phyloP scores from a whole-genome alignment of 31 red algal genomes.

The Bonnemaisonia californica region DNA sequence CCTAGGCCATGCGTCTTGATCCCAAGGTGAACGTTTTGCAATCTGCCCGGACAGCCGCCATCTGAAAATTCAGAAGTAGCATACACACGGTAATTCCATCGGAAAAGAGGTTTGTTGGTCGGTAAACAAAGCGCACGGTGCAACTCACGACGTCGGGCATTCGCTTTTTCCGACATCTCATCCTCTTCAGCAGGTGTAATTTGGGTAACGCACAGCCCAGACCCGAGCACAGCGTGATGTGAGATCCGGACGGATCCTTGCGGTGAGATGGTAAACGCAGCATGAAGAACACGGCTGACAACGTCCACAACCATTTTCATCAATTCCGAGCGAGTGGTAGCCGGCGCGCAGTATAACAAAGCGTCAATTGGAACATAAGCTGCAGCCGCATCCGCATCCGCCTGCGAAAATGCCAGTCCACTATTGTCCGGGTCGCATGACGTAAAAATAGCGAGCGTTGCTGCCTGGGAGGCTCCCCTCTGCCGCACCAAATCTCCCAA shows the following conservation, averaged over 20 bases:
- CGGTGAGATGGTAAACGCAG: neutral
- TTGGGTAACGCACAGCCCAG: neutral
- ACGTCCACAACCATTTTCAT: neutral
- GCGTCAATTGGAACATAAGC: neutral
- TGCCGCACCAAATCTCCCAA: neutral
- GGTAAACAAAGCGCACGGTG: neutral
- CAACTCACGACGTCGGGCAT: neutral
- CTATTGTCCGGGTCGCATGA: neutral
- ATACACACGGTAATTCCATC: slow-evolving; percentile 3
- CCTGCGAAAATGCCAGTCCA: neutral
- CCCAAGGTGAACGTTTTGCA: slow-evolving; percentile 52
- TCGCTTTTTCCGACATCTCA: neutral
- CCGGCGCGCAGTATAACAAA: neutral
- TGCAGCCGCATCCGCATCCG: neutral
- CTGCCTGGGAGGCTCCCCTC: neutral
- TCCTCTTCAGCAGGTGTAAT: slow-evolving; percentile 3
- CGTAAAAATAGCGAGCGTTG: neutral
- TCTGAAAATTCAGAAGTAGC: slow-evolving; percentile 3
- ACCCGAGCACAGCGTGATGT: slow-evolving; percentile 5
- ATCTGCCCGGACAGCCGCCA: slow-evolving; percentile 46
- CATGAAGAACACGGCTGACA: neutral
- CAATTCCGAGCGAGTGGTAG: neutral
- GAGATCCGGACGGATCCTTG: neutral
- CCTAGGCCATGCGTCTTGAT: slow-evolving; percentile 50
- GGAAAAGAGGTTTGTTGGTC: neutral